phyloP scores from a whole-genome alignment of 345 rosid genomes.

The Salix brachista region DNA sequence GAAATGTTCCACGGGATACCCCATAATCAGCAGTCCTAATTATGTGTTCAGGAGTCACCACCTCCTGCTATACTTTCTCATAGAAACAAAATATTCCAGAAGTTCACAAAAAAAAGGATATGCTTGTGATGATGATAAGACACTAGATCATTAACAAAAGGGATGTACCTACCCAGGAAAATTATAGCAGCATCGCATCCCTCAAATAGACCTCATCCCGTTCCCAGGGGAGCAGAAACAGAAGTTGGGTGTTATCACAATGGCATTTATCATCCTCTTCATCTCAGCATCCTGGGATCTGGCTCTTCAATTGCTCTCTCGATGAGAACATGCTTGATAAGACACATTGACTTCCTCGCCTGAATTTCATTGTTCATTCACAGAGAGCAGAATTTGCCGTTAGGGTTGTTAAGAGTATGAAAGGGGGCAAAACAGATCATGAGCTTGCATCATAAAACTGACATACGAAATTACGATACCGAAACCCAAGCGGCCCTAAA shows the following conservation, averaged over 20 bases:
- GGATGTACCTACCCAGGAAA: neutral
- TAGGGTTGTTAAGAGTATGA: neutral
- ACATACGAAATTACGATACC: neutral
- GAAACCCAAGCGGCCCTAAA: no score
- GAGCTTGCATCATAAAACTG: neutral
- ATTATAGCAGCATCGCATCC: neutral
- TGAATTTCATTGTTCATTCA: slow-evolving; percentile 23
- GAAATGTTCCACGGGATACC: neutral
- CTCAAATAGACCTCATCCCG: neutral
- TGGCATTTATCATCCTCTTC: slow-evolving; percentile 88
- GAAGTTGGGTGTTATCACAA: slow-evolving; percentile 35
- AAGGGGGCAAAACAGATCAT: neutral
- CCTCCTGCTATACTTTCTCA: neutral
- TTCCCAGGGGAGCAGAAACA: neutral
- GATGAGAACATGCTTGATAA: slow-evolving; percentile 77
- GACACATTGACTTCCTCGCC: slow-evolving; percentile 87
- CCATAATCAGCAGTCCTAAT: neutral
- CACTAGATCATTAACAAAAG: neutral
- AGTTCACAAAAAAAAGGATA: neutral
- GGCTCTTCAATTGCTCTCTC: slow-evolving; percentile 86
- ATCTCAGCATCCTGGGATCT: slow-evolving; percentile 77
- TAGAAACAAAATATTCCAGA: neutral
- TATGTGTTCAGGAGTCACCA: neutral
- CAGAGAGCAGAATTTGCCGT: slow-evolving; percentile 6
- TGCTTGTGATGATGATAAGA: neutral